Base-by-base conservation (phyloP, 108 stramenopile species). In the Cyclotella kingstonii region DNA sequence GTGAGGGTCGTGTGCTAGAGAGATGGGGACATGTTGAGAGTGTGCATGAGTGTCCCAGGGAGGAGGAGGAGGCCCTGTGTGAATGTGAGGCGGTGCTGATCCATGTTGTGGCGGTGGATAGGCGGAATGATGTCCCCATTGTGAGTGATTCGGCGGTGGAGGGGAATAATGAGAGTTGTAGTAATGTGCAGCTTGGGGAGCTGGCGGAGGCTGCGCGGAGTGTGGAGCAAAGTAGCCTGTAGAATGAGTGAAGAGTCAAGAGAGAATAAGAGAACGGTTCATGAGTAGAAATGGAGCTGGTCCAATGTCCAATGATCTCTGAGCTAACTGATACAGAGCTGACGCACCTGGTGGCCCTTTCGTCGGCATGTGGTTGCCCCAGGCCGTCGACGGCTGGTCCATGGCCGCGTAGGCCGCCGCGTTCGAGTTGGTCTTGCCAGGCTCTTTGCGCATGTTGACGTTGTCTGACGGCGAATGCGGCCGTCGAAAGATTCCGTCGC, bases 91-190 rank as follows among this genome's bases (percentile, higher is more conserved):
- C 31, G 59, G 59, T 5, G 30, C 59, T 21, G 59, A 46, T 17
- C 44, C 10, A 46, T 45, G 56, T 12, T 39, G 59, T 60, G 43
- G 51, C 26, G 54, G 54, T 19, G 56, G 63, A 31, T 63, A 53
- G 21, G 29, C 43, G 27, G 63, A 27, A 43, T 63, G 63, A 30
- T 52, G 57, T 10, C 42, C 50, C 68, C 68, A 68, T 68, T 60
- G 68, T 44, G 22, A 42, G 33, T 39, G 58, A 26, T 39, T 39
- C 2, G 39, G 58, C n/a, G 48, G 68, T 33, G 58, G 58, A 9
- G 49, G 68, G 17, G 57, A 51, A 31, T 39, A 51, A 34, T 68
- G 68, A 18, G 47, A 58, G 23, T 10, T 44, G 58, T 68, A 68
- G 30, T 68, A 68, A 33, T 62, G 60, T 2, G 48, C 60, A 39